Conservation (phyloP, 2,329 filamentous ascomycete species). For the Fusarium pseudocircinatum region DNA sequence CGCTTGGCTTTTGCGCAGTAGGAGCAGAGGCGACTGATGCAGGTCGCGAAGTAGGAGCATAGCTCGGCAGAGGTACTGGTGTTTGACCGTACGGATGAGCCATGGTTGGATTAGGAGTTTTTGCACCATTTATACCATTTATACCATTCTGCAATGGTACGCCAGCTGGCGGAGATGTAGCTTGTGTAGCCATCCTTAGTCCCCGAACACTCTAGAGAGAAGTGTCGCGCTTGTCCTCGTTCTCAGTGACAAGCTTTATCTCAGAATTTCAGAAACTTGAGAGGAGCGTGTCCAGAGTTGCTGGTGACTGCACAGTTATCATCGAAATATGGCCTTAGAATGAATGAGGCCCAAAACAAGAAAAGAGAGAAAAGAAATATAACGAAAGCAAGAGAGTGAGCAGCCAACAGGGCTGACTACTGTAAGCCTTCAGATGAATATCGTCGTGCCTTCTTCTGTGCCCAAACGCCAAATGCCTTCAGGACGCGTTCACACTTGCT, state of each 20-base stretch:
- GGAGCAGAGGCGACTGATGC: slow-evolving; percentile 6
- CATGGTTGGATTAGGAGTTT: neutral
- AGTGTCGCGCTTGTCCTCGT: slow-evolving; percentile 1
- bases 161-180: neutral
- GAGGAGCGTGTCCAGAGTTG: slow-evolving; percentile 10
- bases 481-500: slow-evolving; percentile 23
- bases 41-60: slow-evolving; percentile 9
- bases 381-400: neutral
- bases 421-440: neutral
- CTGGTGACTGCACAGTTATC: neutral
- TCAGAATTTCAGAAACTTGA: neutral
- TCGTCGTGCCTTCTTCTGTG: neutral
- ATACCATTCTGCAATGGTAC: slow-evolving; percentile 4
- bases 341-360: neutral
- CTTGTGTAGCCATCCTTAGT: slow-evolving; percentile 17
- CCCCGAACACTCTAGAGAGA: slow-evolving; percentile 1
- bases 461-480: neutral
- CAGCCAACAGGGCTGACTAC: neutral
- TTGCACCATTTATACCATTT: slow-evolving; percentile 20
- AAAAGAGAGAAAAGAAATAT: neutral
- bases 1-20: neutral
- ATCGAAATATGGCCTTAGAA: neutral
- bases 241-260: neutral
- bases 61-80: slow-evolving; percentile 16
- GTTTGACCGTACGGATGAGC: slow-evolving; percentile 6